Percentiles rank a stretch among this genome's conserved stretches.
Conservation (phyloP, 2,329 filamentous ascomycete species). For the Cordyceps pruinosa region DNA sequence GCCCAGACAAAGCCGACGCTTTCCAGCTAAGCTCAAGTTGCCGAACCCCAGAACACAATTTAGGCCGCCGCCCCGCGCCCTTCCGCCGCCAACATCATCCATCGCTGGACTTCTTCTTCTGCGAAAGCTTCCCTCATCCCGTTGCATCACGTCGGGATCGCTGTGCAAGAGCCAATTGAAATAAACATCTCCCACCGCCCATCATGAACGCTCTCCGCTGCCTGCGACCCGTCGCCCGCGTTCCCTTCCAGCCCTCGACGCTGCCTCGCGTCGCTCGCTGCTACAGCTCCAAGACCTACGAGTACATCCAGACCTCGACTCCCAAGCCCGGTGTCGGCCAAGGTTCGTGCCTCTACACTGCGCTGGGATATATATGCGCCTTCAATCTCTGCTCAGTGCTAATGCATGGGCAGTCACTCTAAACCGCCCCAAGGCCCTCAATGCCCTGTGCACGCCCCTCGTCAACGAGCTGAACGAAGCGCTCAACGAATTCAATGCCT, state of each 20-base stretch:
- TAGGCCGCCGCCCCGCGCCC: slow-evolving; percentile 9
- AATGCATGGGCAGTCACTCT: slow-evolving; percentile 66
- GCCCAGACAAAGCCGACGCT: slow-evolving; percentile 8
- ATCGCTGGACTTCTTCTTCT: not conserved
- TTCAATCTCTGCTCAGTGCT: not conserved
- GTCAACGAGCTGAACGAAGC: slow-evolving; percentile 84
- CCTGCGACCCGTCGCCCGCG: slow-evolving; percentile 50
- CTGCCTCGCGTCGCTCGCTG: slow-evolving; percentile 49
- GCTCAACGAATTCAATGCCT: slow-evolving; percentile 61
- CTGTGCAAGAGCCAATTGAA: not conserved
- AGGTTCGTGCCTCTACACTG: slow-evolving; percentile 45
- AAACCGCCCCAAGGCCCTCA: slow-evolving; percentile 90
- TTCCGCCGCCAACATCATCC: slow-evolving; percentile 4
- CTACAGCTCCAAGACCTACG: slow-evolving; percentile 56
- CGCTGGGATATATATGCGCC: slow-evolving; percentile 16
- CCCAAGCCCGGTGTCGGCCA: slow-evolving; percentile 86
- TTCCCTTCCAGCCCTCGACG: slow-evolving; percentile 46
- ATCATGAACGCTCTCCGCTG: slow-evolving; percentile 49
- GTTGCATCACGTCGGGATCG: not conserved
- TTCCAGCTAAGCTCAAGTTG: slow-evolving; percentile 6
- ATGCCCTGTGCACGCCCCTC: slow-evolving; percentile 85
- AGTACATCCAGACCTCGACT: slow-evolving; percentile 73
- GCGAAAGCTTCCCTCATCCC: not conserved
- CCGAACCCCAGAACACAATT: slow-evolving; percentile 4
- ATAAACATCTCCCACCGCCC: slow-evolving; percentile 4